Conservation (phyloP, 345 rosid genomes). For the Populus nigra region DNA sequence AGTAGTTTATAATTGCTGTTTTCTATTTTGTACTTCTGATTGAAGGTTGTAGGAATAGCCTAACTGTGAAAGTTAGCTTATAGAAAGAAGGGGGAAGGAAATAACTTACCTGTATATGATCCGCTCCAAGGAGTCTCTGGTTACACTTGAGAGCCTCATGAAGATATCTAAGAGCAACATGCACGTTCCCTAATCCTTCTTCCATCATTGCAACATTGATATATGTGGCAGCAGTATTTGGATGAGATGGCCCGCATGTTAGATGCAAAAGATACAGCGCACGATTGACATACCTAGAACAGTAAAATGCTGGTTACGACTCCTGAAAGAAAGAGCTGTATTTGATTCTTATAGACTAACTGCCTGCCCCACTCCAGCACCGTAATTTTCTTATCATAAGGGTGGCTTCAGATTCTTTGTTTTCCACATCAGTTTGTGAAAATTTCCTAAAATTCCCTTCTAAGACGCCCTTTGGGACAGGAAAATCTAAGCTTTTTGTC, state of each 20-base stretch:
- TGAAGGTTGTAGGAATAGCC: background rate
- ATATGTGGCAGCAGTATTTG: slow-evolving; percentile 39
- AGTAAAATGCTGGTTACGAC: background rate
- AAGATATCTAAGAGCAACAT: slow-evolving; percentile 38
- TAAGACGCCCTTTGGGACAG: background rate
- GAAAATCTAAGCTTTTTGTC: background rate
- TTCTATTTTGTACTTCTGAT: background rate
- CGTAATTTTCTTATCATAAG: background rate
- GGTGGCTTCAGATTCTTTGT: background rate
- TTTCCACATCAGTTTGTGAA: background rate
- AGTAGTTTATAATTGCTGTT: background rate
- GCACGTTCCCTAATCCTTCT: slow-evolving; percentile 38
- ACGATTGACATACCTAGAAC: slow-evolving; percentile 37
- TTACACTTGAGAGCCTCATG: slow-evolving; percentile 39
- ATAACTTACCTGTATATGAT: slow-evolving; percentile 33
- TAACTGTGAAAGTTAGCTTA: background rate
- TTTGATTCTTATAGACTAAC: background rate
- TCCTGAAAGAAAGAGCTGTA: background rate
- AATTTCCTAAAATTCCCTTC: background rate
- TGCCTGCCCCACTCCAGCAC: background rate
- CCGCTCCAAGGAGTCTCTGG: slow-evolving; percentile 36
- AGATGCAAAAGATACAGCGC: slow-evolving; percentile 35
- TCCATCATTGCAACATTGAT: slow-evolving; percentile 42
- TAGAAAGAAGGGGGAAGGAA: background rate
- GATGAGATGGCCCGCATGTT: slow-evolving; percentile 40